Conservation (phyloP, 352 stramenopile species). For the Vaucheria bursata region DNA sequence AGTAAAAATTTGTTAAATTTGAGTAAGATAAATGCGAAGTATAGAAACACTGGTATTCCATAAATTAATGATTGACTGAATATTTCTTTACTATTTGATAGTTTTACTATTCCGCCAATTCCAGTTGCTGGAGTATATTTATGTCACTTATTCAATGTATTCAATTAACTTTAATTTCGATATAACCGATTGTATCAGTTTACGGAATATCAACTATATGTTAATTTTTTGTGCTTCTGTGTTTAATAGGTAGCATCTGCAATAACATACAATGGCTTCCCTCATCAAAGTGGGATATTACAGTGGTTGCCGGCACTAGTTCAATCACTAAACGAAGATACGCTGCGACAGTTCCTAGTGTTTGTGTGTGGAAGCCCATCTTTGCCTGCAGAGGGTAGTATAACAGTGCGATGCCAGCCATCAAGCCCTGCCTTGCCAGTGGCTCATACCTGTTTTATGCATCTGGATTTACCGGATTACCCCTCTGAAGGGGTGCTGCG, state of each 20-base stretch:
- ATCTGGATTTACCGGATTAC: conserved; percentile 50
- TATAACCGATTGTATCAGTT: too few relatives aligned
- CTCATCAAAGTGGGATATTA: conserved; percentile 21
- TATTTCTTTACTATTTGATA: too few relatives aligned
- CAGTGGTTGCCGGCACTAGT: conserved; percentile 37
- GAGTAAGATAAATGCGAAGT: too few relatives aligned
- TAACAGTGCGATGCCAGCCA: conserved; percentile 47
- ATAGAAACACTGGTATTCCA: too few relatives aligned
- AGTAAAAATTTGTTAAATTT: too few relatives aligned
- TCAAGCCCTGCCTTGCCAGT: conserved; percentile 39
- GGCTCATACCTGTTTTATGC: conserved; percentile 51
- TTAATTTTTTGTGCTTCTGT: not conserved
- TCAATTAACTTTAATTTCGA: too few relatives aligned
- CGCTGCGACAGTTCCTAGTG: conserved; percentile 46
- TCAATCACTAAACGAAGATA: conserved; percentile 37
- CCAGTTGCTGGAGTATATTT: too few relatives aligned
- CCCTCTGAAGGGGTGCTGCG: conserved; percentile 36
- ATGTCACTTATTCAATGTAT: too few relatives aligned
- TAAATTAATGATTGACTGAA: too few relatives aligned
- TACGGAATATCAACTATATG: too few relatives aligned
- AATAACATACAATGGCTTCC: conserved; percentile 34
- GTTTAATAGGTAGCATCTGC: conserved; percentile 22
- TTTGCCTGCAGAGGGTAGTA: conserved; percentile 10
- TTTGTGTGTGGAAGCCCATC: conserved; percentile 49
- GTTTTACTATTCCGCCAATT: too few relatives aligned